Percentiles rank a stretch among this genome's conserved stretches.
Evolutionary conservation across 306 rosid species (phyloP).

Genomic region (Purshia tridentata): DNA sequence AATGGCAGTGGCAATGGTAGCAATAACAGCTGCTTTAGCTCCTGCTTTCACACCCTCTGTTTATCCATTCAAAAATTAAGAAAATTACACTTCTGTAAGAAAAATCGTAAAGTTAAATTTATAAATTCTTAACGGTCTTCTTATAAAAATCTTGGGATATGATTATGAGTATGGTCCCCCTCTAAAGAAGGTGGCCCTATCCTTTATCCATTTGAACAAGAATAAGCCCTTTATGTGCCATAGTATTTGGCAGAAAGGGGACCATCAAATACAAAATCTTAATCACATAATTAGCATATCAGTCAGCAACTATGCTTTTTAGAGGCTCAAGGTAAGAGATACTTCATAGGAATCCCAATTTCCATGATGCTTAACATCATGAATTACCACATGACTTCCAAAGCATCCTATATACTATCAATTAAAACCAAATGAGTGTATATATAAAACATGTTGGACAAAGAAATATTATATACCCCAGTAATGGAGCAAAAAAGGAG

Average conservation of each 20-base stretch:
- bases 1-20: slow-evolving; percentile 86
- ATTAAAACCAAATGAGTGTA: background rate
- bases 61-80: slow-evolving; percentile 4
- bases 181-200: background rate
- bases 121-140: background rate
- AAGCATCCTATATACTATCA: background rate
- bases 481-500: background rate
- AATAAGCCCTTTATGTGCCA: slow-evolving; percentile 4
- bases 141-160: background rate
- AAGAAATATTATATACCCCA: background rate
- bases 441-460: background rate
- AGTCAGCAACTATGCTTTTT: background rate
- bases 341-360: background rate
- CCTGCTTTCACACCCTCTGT: slow-evolving; percentile 96
- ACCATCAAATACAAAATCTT: slow-evolving; percentile 30
- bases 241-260: background rate
- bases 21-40: slow-evolving; percentile 87
- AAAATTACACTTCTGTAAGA: background rate
- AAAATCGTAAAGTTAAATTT: background rate
- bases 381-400: slow-evolving; percentile 15
- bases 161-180: slow-evolving; percentile 11
- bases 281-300: slow-evolving; percentile 19
- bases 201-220: slow-evolving; percentile 17
- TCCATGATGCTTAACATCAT: slow-evolving; percentile 16
- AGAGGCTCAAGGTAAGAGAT: slow-evolving; percentile 11